Base-by-base conservation (phyloP, 306 rosid genomes). In the Aeschynomene evenia region DNA sequence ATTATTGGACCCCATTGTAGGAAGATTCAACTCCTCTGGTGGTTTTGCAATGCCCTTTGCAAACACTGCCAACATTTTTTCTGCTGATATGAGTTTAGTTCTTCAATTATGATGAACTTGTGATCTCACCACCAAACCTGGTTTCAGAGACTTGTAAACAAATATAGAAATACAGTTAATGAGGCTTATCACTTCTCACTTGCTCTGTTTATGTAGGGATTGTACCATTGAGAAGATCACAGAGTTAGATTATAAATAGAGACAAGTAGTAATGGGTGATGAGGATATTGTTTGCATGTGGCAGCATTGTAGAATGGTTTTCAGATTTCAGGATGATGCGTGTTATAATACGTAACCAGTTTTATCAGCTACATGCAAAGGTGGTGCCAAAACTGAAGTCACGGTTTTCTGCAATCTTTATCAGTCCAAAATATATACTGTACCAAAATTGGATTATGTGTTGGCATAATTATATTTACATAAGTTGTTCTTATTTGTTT, bases 31-130 rank as follows among this genome's bases (percentile, higher is more conserved):
- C 71, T 83, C 90, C 67, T 68, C 68, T 0, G 93, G 88, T 60
- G 88, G 86, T 8, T 76, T 85, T 59, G 85, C 89, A 9, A 48
- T 64, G 26, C 70, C 79, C 77, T 81, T 87, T 57, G 75, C 82
- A 51, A 85, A 85, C 72, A 74, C 82, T 2, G 83, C 83, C 71
- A 85, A 79, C 88, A 87, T 87, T 58, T 63, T 77, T 26, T n/a
- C n/a, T 61, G 20, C 59, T 15, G 0, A 9, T 15, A 19, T 50
- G 26, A 60, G 23, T 18, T 72, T 24, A 10, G 52, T 29, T 64
- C 65, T 22, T 60, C 49, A 58, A 21, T 13, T 43, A 6, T 48
- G 23, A 6, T 48, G 23, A 28, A 28, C 31, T 40, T 40, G 15
- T 40, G 48, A 40, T 4, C 13, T 13, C 48, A 12, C 48, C 9